Evolutionary conservation across 108 stramenopile genomes (phyloP), one percentile per base, ranked within the genome.

Genomic region (Nannochloropsis gaditana): DNA sequence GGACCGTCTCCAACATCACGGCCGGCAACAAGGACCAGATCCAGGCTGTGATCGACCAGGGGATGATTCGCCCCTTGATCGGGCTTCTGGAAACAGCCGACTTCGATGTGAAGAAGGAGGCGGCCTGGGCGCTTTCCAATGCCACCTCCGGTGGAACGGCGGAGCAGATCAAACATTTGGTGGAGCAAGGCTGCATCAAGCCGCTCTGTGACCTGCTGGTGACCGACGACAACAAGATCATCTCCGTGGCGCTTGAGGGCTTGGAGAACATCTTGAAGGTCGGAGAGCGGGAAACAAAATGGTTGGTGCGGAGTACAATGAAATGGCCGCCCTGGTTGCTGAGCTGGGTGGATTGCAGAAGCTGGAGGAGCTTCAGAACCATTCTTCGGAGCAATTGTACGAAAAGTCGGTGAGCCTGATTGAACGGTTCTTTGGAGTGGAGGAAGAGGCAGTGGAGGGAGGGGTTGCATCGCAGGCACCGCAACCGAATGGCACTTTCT

Each of bases 1-100:
- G 99, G 99, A 96, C 99, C 21, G 96, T 99, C 88, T 95, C 95
- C 86, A 99, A 99, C 91, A 97, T 97, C 90, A 97, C 97, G 11
- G 99, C 99, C 2, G 98, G 98, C 9, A 96, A 94, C 93, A 94
- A 95, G 90, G 96, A 96, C 85, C 98, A 99, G 93, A 97, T 99
- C 82, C 96, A 97, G 91, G 93, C 95, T 19, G 97, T 97, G 45
- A 92, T 99, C 84, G 95, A 97, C 83, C 94, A 92, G 86, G 95
- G 95, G 87, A 96, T 99, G 83, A 92, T 98, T 85, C 97, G 96
- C 41, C 95, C 96, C 21, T 92, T 99, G 81, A 96, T 99, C 91
- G 93, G 96, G 83, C 86, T 97, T 11, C 91, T 97, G 80, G 87
- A 90, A 2, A 93, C 94, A 84, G 96, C 96, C n/a, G 97, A 98